A percentile compares a stretch with the other conserved stretches of the same genome.
These are phyloP conservation scores for Cercophora samala DNA, from an alignment of 495 filamentous ascomycete genomes.

Conservation along the genomic window DNA sequence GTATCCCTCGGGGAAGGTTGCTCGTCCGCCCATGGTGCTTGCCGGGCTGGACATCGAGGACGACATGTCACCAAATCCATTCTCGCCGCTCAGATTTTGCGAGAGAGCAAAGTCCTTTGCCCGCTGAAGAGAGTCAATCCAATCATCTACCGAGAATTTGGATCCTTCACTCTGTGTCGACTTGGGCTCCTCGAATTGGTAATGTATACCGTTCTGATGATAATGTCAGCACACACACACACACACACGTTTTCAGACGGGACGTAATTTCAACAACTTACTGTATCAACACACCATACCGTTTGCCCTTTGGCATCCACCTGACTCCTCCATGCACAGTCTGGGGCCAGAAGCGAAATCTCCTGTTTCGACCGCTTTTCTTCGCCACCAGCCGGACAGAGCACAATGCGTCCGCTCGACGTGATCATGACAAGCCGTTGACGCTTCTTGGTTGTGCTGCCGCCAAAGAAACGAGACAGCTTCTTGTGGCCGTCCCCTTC, in stretches of 20 bases:
- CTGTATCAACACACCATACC: constrained; percentile 91
- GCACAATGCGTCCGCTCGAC: constrained; percentile 78
- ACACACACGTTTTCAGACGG: no score
- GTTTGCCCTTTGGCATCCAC: constrained; percentile 78
- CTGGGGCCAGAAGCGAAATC: constrained; percentile 70
- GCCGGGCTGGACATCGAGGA: constrained; percentile 71
- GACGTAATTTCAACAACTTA: constrained; percentile 49
- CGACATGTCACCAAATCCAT: constrained; percentile 66
- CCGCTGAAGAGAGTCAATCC: constrained; percentile 79
- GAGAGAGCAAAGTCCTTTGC: constrained; percentile 76
- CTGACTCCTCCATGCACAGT: constrained; percentile 71
- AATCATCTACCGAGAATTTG: constrained; percentile 68
- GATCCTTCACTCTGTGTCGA: constrained; percentile 32
- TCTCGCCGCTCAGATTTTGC: constrained; percentile 63
- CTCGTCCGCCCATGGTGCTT: constrained; percentile 62
- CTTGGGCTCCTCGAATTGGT: constrained; percentile 74
- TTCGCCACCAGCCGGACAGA: constrained; percentile 89
- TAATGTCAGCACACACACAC: not conserved
- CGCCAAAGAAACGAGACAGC: constrained; percentile 87
- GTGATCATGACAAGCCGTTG: constrained; percentile 95
- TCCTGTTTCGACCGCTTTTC: constrained; percentile 95
- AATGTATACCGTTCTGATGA: constrained; percentile 77
- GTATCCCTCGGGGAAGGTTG: constrained; percentile 39
- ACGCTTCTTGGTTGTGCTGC: constrained; percentile 83
- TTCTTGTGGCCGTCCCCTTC: constrained; percentile 65